Evolutionary conservation across 2,329 filamentous ascomycete species (phyloP).

Genomic region (Diplodia intermedia): DNA sequence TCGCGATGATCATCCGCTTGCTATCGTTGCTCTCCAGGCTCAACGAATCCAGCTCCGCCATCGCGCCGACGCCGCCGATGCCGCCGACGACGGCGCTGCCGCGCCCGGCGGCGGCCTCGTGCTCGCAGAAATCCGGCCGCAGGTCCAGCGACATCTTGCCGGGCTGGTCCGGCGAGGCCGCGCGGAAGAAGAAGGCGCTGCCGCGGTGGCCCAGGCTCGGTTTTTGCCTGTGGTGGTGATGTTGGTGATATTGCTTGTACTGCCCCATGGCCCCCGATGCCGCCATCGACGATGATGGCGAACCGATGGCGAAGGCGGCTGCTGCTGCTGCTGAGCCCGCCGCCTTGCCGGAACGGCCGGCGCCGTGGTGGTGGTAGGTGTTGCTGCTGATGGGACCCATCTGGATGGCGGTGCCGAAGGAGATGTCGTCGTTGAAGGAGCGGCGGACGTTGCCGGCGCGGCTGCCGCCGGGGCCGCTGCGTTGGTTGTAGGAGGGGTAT

Average conservation of each 20-base stretch:
- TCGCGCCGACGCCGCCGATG: constrained; percentile 19
- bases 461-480: background rate
- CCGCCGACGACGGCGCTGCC: too few relatives aligned
- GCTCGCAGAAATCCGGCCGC: constrained; percentile 38
- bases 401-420: constrained; percentile 8
- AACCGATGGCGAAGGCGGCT: too few relatives aligned
- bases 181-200: background rate
- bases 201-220: background rate
- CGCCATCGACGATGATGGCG: too few relatives aligned
- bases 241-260: background rate
- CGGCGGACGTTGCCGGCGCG: background rate
- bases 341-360: background rate
- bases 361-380: too few relatives aligned
- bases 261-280: too few relatives aligned
- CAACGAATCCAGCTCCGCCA: constrained; percentile 36
- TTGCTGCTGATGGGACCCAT: background rate
- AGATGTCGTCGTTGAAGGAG: constrained; percentile 19
- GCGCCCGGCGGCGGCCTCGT: constrained; percentile 37
- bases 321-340: too few relatives aligned
- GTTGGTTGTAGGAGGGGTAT: constrained; percentile 13
- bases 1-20: constrained; percentile 40
- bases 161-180: background rate
- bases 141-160: constrained; percentile 34
- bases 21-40: constrained; percentile 36
- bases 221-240: constrained; percentile 27